Base-by-base conservation (phyloP, 306 rosid species). In the Morella rubra region DNA sequence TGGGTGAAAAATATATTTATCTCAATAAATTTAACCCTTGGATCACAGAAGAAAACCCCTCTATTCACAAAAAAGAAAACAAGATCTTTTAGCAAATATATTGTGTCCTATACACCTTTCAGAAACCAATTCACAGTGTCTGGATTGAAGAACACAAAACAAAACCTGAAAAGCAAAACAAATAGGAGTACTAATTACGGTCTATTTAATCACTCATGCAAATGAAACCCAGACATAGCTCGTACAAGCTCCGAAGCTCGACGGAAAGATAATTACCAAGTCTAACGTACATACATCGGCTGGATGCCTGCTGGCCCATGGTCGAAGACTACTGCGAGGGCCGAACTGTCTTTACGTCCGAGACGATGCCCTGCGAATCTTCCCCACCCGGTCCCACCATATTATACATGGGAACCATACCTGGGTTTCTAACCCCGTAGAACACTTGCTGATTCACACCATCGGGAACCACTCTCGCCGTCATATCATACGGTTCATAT, bases 381-480 rank as follows among this genome's bases (percentile, higher is more conserved):
- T 87, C 92, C 19, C 83, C 87, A 15, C 90, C 77, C 8, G 73
- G 47, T 64, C 46, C 77, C 27, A 80, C 76, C 92, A 77, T 81
- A 5, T 19, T 58, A 61, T 82, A 81, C 51, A 74, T 67, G 9
- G 74, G 62, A 53, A 40, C 59, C 0, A 54, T 18, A 4, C 92
- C 80, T 20, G 93, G 53, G 59, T 77, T 89, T 20, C 85, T 85
- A 22, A 83, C 79, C 10, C 87, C 93, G 71, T 90, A 93, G 18
- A 77, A 82, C 82, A 84, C 71, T 24, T 85, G 93, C 74, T 81
- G 96, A 14, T 77, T 85, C 78, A 79, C 51, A 7, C 91, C 89
- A 1, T 82, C 88, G 0, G 77, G 80, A 64, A 65, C 90, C 22
- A 81, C 41, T 75, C 83, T 47, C 1, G 73, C 69, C 4, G 86